Conservation (phyloP, 2,329 filamentous ascomycete genomes). For the Stemphylium vesicarium region DNA sequence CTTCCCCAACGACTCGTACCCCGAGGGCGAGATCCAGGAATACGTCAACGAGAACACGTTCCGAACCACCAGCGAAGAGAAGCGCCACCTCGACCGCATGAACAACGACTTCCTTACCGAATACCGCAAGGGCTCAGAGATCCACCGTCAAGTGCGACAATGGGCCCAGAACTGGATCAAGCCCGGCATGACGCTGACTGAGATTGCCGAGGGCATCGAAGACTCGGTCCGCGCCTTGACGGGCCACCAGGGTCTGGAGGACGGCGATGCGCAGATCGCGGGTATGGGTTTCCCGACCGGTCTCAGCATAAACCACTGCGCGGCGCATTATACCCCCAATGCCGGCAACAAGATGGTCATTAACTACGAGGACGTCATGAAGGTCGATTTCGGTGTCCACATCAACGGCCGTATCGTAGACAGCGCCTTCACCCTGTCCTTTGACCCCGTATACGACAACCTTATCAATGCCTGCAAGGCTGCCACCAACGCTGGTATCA, state of each 20-base stretch:
- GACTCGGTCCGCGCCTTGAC: conserved; percentile 78
- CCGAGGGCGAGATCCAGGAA: conserved; percentile 77
- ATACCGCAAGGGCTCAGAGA: conserved; percentile 83
- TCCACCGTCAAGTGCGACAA: conserved; percentile 85
- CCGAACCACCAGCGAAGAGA: conserved; percentile 83
- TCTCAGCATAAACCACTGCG: conserved; percentile 82
- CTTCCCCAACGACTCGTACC: conserved; percentile 75
- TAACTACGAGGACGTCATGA: conserved; percentile 72
- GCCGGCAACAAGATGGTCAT: conserved; percentile 79
- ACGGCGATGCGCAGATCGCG: conserved; percentile 77
- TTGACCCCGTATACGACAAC: conserved; percentile 72
- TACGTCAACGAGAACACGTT: conserved; percentile 79
- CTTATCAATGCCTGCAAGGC: conserved; percentile 70
- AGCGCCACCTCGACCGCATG: conserved; percentile 80
- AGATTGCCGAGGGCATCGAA: conserved; percentile 88
- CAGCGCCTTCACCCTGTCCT: conserved; percentile 72
- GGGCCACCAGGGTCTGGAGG: conserved; percentile 76
- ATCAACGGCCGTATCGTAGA: conserved; percentile 75
- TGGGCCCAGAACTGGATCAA: conserved; percentile 82
- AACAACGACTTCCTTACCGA: conserved; percentile 80
- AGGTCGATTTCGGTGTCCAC: conserved; percentile 75
- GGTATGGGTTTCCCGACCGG: conserved; percentile 90
- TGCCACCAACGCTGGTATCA: conserved; percentile 77
- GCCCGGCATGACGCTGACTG: conserved; percentile 78
- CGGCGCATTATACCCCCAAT: conserved; percentile 87